A percentile compares a stretch with the other conserved stretches of the same genome.
Conservation (phyloP, 1,284 basidiomycete species). For the Austroboletus niveus region DNA sequence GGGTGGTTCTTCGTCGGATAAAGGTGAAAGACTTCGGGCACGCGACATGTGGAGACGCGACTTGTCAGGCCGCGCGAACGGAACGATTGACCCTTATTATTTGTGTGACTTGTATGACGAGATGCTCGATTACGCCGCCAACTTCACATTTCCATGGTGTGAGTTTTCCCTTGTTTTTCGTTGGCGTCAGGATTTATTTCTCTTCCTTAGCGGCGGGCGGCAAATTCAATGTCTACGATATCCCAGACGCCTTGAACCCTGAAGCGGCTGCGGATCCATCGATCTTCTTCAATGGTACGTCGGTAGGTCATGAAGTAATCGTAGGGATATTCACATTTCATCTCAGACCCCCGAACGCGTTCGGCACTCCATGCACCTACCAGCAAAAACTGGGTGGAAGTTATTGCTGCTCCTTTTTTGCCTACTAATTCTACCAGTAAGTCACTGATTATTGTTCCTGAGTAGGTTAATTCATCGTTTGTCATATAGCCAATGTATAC, state of each 20-base stretch:
- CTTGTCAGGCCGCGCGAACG: constrained; percentile 44
- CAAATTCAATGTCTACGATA: constrained; percentile 23
- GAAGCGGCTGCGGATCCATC: not conserved
- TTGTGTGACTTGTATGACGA: constrained; percentile 50
- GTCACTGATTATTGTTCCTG: constrained; percentile 1
- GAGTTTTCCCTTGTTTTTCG: constrained; percentile 20
- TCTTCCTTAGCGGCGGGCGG: constrained; percentile 32
- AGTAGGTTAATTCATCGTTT: constrained; percentile 2
- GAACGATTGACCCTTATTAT: constrained; percentile 58
- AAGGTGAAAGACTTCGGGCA: constrained; percentile 10
- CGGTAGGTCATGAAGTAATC: not conserved
- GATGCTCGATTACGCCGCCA: constrained; percentile 57
- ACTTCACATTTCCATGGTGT: constrained; percentile 70
- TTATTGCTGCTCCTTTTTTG: constrained; percentile 48
- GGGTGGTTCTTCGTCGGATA: not conserved
- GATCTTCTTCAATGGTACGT: constrained; percentile 49
- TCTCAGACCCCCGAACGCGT: constrained; percentile 47
- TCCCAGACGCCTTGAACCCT: not conserved
- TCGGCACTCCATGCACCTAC: constrained; percentile 68
- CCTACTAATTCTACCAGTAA: constrained; percentile 24
- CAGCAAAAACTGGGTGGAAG: constrained; percentile 54
- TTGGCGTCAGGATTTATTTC: not conserved
- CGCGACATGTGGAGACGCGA: constrained; percentile 45
- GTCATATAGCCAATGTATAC: constrained; percentile 12
- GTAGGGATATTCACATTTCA: not conserved